Evolutionary conservation across 352 stramenopile genomes (phyloP).

Genomic region (Phytophthora foliorum): DNA sequence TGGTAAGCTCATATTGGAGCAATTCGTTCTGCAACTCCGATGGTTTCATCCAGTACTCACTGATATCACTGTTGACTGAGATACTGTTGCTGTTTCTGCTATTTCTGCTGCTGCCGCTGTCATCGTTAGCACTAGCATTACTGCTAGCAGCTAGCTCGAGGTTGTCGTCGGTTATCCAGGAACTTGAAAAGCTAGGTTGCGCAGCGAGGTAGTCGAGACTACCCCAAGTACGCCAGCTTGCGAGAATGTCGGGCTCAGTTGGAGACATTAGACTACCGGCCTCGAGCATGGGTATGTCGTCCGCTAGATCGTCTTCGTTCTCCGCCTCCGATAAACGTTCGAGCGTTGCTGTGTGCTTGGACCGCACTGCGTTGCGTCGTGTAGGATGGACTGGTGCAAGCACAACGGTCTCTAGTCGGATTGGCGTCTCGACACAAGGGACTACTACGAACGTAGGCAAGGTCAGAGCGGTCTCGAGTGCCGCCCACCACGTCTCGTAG

Average conservation of each 20-base stretch:
- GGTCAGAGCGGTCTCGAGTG: slow-evolving; percentile 28
- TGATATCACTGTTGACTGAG: slow-evolving; percentile 37
- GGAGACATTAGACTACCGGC: slow-evolving; percentile 24
- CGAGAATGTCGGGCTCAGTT: slow-evolving; percentile 37
- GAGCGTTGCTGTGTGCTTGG: slow-evolving; percentile 8
- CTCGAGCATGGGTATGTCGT: slow-evolving; percentile 37
- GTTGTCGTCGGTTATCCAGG: not conserved
- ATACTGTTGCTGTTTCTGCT: slow-evolving; percentile 9
- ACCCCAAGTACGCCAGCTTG: slow-evolving; percentile 42
- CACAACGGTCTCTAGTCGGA: not conserved
- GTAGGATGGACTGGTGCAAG: slow-evolving; percentile 23
- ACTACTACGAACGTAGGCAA: slow-evolving; percentile 27
- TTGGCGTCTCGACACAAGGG: slow-evolving; percentile 4
- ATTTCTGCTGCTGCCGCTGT: slow-evolving; percentile 1
- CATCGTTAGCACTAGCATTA: not conserved
- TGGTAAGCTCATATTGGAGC: not conserved
- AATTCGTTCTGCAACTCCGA: slow-evolving; percentile 29
- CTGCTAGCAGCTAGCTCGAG: not conserved
- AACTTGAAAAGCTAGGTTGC: slow-evolving; percentile 6
- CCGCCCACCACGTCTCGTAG: slow-evolving; percentile 40
- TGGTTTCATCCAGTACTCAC: slow-evolving; percentile 36
- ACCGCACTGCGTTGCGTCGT: slow-evolving; percentile 4
- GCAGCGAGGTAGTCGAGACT: slow-evolving; percentile 38
- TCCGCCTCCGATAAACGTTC: slow-evolving; percentile 11
- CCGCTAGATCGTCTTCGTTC: slow-evolving; percentile 2